phyloP scores from a whole-genome alignment of 345 rosid species.

The Populus tremula region DNA sequence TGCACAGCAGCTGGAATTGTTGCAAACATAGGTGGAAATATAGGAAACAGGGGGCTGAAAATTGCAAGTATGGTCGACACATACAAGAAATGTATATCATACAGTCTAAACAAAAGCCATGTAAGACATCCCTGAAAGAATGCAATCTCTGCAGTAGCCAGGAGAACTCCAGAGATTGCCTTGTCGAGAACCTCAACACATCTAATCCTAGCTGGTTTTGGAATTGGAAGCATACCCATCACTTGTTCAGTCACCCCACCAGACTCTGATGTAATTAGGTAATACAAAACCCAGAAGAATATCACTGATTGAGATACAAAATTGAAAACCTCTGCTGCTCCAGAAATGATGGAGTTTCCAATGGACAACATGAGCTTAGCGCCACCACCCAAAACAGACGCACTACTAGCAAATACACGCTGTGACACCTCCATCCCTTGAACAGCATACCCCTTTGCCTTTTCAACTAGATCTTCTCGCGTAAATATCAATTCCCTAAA shows the following conservation, averaged over 20 bases:
- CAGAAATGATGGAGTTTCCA: conserved; percentile 66
- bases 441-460: conserved; percentile 77
- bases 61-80: conserved; percentile 81
- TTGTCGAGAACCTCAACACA: conserved; percentile 86
- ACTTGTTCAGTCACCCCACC: conserved; percentile 96
- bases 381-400: conserved; percentile 70
- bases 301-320: conserved; percentile 79
- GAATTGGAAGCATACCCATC: conserved; percentile 79
- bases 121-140: conserved; percentile 94
- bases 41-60: conserved; percentile 70
- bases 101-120: conserved; percentile 85
- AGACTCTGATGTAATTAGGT: conserved; percentile 85
- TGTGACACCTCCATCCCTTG: conserved; percentile 78
- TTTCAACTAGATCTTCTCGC: conserved; percentile 74
- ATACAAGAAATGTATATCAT: conserved; percentile 76
- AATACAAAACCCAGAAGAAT: conserved; percentile 80
- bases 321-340: conserved; percentile 92
- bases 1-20: conserved; percentile 79
- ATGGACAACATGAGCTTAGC: conserved; percentile 63
- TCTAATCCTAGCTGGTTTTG: conserved; percentile 51
- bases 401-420: conserved; percentile 60
- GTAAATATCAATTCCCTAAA: conserved; percentile 75
- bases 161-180: conserved; percentile 83
- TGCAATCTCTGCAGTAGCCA: conserved; percentile 92
- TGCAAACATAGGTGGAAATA: conserved; percentile 85